Conservation (phyloP, 1,284 basidiomycete genomes). For the Thelephora terrestris region DNA sequence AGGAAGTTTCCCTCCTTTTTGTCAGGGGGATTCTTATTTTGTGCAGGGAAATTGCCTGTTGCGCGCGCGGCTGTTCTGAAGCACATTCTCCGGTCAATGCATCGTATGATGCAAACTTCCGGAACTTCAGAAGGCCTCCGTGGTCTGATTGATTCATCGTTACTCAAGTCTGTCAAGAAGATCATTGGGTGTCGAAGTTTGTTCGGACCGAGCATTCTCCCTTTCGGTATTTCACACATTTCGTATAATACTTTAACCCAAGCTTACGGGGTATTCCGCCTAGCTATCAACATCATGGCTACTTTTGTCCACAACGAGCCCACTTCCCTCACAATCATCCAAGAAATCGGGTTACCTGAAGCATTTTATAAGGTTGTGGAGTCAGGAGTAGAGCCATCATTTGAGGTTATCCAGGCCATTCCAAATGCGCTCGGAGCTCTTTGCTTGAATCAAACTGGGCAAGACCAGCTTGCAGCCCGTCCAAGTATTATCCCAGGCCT, state of each 20-base stretch:
- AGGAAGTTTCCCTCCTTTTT: constrained; percentile 13
- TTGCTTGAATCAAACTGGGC: constrained; percentile 87
- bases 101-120: constrained; percentile 93
- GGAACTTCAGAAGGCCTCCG: constrained; percentile 92
- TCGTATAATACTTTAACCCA: neutral
- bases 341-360: constrained; percentile 88
- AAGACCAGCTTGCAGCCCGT: constrained; percentile 70
- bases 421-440: constrained; percentile 96
- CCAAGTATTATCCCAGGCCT: constrained; percentile 78
- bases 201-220: constrained; percentile 84
- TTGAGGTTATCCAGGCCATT: constrained; percentile 87
- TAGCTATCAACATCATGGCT: constrained; percentile 94
- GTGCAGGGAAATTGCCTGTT: constrained; percentile 52
- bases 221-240: constrained; percentile 46
- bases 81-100: constrained; percentile 86
- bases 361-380: constrained; percentile 84
- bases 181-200: constrained; percentile 77
- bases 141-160: constrained; percentile 86
- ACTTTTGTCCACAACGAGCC: constrained; percentile 99
- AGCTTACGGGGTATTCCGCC: neutral
- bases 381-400: constrained; percentile 74
- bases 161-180: constrained; percentile 80
- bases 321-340: constrained; percentile 85
- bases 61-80: constrained; percentile 72
- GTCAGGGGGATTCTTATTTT: constrained; percentile 2